Conservation (phyloP, 331 rosid species). For the Rosa hybrid region DNA sequence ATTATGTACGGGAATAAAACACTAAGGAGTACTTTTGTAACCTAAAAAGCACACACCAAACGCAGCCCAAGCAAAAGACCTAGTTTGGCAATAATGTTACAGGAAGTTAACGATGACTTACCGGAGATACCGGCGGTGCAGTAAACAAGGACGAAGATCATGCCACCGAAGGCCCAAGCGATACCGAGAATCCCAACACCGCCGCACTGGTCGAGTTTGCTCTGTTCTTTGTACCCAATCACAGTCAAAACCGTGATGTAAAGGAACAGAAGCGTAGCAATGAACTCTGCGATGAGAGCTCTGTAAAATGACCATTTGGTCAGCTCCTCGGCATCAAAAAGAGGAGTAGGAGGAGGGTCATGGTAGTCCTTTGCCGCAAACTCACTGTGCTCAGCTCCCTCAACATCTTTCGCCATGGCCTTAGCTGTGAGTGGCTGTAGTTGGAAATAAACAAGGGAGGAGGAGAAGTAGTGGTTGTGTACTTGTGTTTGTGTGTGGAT, state of each 20-base stretch:
- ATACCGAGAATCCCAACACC: constrained; percentile 91
- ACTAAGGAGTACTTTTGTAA: no score
- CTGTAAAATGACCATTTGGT: constrained; percentile 80
- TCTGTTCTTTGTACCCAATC: constrained; percentile 69
- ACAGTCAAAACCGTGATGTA: constrained; percentile 83
- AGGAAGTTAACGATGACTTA: constrained; percentile 18
- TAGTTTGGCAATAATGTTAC: background rate
- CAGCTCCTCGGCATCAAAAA: constrained; percentile 62
- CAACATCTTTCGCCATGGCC: constrained; percentile 73
- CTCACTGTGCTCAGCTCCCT: constrained; percentile 59
- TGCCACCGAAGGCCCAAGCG: constrained; percentile 99
- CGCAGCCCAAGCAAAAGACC: background rate
- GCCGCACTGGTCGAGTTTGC: constrained; percentile 31
- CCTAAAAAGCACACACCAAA: no score
- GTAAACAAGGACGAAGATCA: constrained; percentile 97
- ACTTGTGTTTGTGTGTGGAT: background rate
- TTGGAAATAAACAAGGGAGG: background rate
- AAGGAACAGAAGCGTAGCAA: constrained; percentile 88
- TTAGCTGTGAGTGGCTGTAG: background rate
- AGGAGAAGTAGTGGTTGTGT: background rate
- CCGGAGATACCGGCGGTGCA: constrained; percentile 99
- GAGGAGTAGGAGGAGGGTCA: constrained; percentile 85
- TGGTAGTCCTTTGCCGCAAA: constrained; percentile 67
- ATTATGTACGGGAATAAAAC: background rate
- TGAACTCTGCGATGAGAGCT: constrained; percentile 83